Evolutionary conservation across 2,329 filamentous ascomycete species (phyloP), one percentile per base, ranked within the genome.

Genomic region (Phialemoniopsis sp.): DNA sequence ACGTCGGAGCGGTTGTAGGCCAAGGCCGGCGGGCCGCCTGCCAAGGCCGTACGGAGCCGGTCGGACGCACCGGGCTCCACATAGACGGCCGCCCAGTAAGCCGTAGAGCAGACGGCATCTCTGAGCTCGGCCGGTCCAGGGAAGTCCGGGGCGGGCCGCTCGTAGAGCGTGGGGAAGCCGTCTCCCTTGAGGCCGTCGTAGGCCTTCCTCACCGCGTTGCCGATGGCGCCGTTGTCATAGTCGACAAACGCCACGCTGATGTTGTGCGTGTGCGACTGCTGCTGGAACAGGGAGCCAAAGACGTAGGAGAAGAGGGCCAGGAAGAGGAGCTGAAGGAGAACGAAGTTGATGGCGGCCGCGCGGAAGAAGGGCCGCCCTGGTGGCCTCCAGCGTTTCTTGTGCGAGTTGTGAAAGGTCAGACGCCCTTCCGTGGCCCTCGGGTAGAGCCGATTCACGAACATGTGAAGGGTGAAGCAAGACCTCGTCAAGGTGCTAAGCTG

Each of bases 21-120:
- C 21, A 26, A 10, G 3, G 48, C 46, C 3, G 50, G 42, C 5
- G 44, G 45, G 2, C 48, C 46, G 18, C 55, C 56, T 3, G 44
- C 31, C 18, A 63, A 29, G 4, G 57, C 57, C 13, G 47, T 44
- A 26, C 51, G 46, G 6, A 66, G 46, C 13, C 56, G 52, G 2
- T 46, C 39, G 2, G 63, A 62, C 3, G 63, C 56, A 3, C 54
- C 58, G 7, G 49, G 34, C 18, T 51, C 46, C 13, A 55, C 51
- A 29, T 62, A 62, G 6, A 67, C 38, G 3, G 60, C 62, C 3
- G 47, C 64, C 64, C 64, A 68, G 42, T 63, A 64, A 21, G 54
- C 43, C 0, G 48, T 50, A 12, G 55, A 46, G 41, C 65, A 67
- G 16, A 68, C 60, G 1, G 54, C 52, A n/a, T 57, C 44, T 29